These are phyloP conservation scores for Dryas alaskensis DNA, from an alignment of 306 rosid genomes.

Conservation along the genomic window DNA sequence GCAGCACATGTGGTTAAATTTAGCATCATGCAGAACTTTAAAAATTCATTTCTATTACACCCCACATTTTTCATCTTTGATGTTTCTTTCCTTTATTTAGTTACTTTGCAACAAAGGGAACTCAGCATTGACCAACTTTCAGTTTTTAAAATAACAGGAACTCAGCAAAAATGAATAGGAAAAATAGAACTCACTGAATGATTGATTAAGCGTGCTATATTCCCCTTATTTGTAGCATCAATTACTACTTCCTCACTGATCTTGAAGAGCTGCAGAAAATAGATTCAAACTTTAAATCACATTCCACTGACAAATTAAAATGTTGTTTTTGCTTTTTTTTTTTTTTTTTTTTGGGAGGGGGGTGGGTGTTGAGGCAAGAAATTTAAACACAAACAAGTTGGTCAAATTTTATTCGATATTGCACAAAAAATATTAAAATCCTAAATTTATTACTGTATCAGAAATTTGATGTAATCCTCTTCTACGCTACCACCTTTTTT, in stretches of 20 bases:
- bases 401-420: no score
- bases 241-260: conserved; percentile 90
- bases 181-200: conserved; percentile 70
- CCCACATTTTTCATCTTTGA: no score
- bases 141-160: no score
- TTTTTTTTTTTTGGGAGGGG: no score
- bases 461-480: background rate
- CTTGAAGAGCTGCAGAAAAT: conserved; percentile 87
- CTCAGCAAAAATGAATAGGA: background rate
- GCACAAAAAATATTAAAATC: background rate
- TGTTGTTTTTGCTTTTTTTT: no score
- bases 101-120: no score
- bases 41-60: background rate
- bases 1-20: conserved; percentile 33
- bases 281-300: conserved; percentile 19
- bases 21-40: conserved; percentile 1
- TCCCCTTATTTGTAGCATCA: conserved; percentile 80
- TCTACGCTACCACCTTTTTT: background rate
- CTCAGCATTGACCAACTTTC: no score
- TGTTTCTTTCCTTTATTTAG: no score
- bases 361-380: no score
- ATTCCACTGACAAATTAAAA: background rate
- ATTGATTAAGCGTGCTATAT: conserved; percentile 89
- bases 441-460: background rate
- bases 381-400: no score